Conservation (phyloP, 176 grass and related monocot genomes). For the Dactylis glomerata region DNA sequence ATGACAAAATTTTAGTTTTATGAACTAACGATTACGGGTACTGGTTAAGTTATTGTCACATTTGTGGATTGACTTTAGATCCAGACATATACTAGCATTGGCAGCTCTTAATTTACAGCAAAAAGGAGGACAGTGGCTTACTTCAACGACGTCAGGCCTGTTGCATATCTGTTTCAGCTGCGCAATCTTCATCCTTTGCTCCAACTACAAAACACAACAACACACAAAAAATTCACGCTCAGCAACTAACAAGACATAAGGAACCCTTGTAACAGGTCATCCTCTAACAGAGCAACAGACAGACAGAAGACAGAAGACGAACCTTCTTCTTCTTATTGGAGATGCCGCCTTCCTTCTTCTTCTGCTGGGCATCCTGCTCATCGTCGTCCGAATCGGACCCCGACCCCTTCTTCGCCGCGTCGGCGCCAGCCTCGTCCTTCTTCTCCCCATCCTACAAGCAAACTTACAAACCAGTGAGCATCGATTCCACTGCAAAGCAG, state of each 20-base stretch:
- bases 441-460: conserved; percentile 50
- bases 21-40: not conserved
- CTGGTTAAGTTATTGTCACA: not conserved
- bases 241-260: not conserved
- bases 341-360: conserved; percentile 74
- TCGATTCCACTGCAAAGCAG: not conserved
- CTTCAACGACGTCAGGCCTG: conserved; percentile 88
- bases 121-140: not conserved
- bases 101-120: not conserved
- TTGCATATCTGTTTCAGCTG: conserved; percentile 84
- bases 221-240: not conserved
- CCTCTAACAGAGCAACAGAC: not conserved
- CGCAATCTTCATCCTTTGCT: conserved; percentile 93
- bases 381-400: conserved; percentile 68
- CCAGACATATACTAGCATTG: not conserved
- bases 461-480: not conserved
- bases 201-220: conserved; percentile 41
- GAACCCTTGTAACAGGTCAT: not conserved
- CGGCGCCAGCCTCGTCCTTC: conserved; percentile 54
- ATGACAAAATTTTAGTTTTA: not conserved
- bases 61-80: not conserved
- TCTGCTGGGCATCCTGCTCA: conserved; percentile 61
- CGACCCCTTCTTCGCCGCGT: conserved; percentile 44
- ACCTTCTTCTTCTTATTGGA: conserved; percentile 97
- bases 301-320: not conserved